Conservation (phyloP, 2,329 filamentous ascomycete species). For the Sarocladium oryzae region DNA sequence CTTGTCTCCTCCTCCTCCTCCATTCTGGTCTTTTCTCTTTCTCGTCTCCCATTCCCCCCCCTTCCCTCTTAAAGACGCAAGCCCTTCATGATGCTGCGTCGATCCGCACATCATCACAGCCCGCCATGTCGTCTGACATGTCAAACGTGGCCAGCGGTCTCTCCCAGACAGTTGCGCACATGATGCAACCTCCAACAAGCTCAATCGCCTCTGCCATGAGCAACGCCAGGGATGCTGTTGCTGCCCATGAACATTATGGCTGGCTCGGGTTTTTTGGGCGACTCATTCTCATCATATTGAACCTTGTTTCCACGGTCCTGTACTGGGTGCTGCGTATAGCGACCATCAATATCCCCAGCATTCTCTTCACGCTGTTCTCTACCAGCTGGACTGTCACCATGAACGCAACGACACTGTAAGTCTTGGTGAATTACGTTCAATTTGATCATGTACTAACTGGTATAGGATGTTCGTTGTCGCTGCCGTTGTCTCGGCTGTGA, state of each 20-base stretch:
- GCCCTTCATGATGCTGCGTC: slow-evolving; percentile 29
- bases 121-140: slow-evolving; percentile 35
- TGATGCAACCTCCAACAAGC: slow-evolving; percentile 23
- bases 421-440: slow-evolving; percentile 14
- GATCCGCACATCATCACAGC: slow-evolving; percentile 19
- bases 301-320: slow-evolving; percentile 49
- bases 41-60: slow-evolving; percentile 15
- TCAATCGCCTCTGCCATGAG: slow-evolving; percentile 33
- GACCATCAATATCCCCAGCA: slow-evolving; percentile 82
- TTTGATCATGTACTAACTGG: slow-evolving; percentile 13
- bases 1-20: slow-evolving; percentile 10
- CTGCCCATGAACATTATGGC: slow-evolving; percentile 35
- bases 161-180: slow-evolving; percentile 25
- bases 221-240: slow-evolving; percentile 25
- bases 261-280: slow-evolving; percentile 54
- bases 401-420: slow-evolving; percentile 93
- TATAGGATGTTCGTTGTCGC: slow-evolving; percentile 67
- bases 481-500: slow-evolving; percentile 73
- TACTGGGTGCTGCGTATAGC: slow-evolving; percentile 81
- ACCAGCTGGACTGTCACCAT: slow-evolving; percentile 95
- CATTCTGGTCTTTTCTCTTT: slow-evolving; percentile 13
- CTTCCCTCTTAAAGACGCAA: too few species aligned
- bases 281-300: slow-evolving; percentile 48
- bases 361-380: slow-evolving; percentile 84
- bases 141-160: slow-evolving; percentile 29